A percentile compares a stretch with the other conserved stretches of the same genome.
Evolutionary conservation across 768 basidiomycete species (phyloP).

Genomic region (Tylopilus rubrobrunneus): DNA sequence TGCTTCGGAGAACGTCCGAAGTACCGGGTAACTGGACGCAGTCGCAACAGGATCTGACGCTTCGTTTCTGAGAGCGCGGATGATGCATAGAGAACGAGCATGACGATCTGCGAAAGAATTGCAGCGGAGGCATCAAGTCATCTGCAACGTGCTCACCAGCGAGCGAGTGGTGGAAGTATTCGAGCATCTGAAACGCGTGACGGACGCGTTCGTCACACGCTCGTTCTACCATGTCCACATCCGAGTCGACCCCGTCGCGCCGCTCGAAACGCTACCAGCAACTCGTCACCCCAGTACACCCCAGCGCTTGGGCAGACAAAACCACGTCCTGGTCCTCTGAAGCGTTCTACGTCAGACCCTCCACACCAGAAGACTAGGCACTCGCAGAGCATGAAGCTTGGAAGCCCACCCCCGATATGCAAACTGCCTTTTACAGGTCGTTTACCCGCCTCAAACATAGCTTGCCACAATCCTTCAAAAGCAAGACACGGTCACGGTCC

Average conservation of each 20-base stretch:
- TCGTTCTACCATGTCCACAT: slow-evolving; percentile 16
- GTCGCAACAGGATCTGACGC: slow-evolving; percentile 33
- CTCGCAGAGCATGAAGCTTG: slow-evolving; percentile 26
- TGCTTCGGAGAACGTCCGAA: slow-evolving; percentile 27
- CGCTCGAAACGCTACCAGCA: slow-evolving; percentile 36
- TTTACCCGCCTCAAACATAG: slow-evolving; percentile 21
- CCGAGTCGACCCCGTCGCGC: slow-evolving; percentile 28
- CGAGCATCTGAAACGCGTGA: slow-evolving; percentile 16
- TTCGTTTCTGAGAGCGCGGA: too few relatives aligned
- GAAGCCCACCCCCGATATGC: slow-evolving; percentile 14
- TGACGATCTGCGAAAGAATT: slow-evolving; percentile 29
- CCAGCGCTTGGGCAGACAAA: slow-evolving; percentile 25
- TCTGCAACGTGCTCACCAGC: slow-evolving; percentile 8
- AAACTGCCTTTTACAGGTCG: slow-evolving; percentile 29
- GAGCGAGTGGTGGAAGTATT: slow-evolving; percentile 2
- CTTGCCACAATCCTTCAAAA: slow-evolving; percentile 15
- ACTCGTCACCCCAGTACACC: slow-evolving; percentile 27
- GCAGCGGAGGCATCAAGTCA: background rate
- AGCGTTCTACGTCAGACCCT: slow-evolving; percentile 18
- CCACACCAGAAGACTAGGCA: slow-evolving; percentile 24
- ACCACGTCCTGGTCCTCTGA: slow-evolving; percentile 28
- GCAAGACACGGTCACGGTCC: slow-evolving; percentile 10
- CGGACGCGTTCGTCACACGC: slow-evolving; percentile 16
- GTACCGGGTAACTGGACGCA: slow-evolving; percentile 52
- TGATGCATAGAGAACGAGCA: slow-evolving; percentile 37